Base-by-base conservation (phyloP, 192 early-diverging fungal genomes). In the Phlyctochytrium planicorne region DNA sequence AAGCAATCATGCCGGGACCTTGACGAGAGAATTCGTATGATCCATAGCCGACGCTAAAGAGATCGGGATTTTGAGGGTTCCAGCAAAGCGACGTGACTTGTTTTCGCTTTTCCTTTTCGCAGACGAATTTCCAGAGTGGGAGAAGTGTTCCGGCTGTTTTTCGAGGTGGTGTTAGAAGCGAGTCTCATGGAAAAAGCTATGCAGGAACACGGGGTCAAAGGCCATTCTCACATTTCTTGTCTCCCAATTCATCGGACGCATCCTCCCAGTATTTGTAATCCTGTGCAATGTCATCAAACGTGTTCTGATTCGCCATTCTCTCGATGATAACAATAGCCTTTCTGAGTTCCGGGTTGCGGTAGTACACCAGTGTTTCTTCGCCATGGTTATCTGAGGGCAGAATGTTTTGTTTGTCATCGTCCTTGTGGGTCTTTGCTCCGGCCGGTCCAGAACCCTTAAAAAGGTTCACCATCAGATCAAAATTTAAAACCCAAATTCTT, bases 261-360 rank as follows among this genome's bases (percentile, higher is more conserved):
- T 87, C 86, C 66, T 87, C 84, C 84, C 84, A 87, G 61, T 84
- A 87, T 63, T 86, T 86, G 71, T 78, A 87, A 65, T 87, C 86
- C 66, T 87, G 82, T 1, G 84, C 73, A 35, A 87, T 82, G 36
- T 87, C 86, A 70, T 87, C 86, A 72, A 83, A 86, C 23, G 84
- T 85, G 71, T 87, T 87, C 53, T 87, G 86, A 50, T 87, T 87
- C 29, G 86, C 84, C 86, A 87, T 87, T 27, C 86, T 63, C 66
- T 87, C 86, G 36, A 84, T 74, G 34, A 83, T 80, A 34, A 73
- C 77, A 31, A 87, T 69, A 0, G 76, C 73, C 68, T 81, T 84
- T 34, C 81, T 77, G 16, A 87, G 73, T 37, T 87, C 86, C 1
- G 72, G 31, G 65, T 82, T 81, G 60, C 83, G 85, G 73, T 83